Evolutionary conservation across 2,329 filamentous ascomycete genomes (phyloP), one percentile per base, ranked within the genome.

Genomic region (Phialemoniopsis sp.): DNA sequence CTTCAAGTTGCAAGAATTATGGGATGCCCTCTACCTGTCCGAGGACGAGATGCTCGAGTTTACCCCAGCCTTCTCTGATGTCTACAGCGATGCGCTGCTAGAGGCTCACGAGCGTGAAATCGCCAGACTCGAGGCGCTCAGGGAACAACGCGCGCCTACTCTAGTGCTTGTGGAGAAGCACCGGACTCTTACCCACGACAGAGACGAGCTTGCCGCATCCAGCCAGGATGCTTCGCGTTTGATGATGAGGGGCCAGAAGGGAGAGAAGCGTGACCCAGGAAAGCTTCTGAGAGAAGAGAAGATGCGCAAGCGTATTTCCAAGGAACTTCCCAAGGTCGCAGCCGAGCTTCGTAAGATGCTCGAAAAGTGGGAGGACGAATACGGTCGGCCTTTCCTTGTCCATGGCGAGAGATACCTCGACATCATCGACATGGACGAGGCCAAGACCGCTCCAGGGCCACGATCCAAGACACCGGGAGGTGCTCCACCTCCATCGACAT

Each of bases 41-140:
- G 93, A 98, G 58, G 93, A 98, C 55, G 93, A 98, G 66, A 97
- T 97, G 90, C 79, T 97, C 41, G 90, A 96, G 50, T 98, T 98
- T 52, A 93, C 90, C 0, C 93, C 94, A 1, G 93, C 90, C 32
- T 97, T 97, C 59, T 95, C 89, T 10, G 93, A 97, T 57, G 91
- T 96, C 15, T 96, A 94, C 65, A 96, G 89, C 53, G 93, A 98
- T 59, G 93, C 93, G 5, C 76, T 98, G 9, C 78, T 98, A 0
- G 90, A 95, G 48, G 90, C 93, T 0, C 94, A 98, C 55, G 93
- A 98, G 67, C 82, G 85, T 15, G 94, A 98, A 57, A 90, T 98
- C 47, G 68, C 72, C 7, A 80, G 90, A 16, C 72, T 98, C 1
- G 87, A 95, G 59, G 72, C 80, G 3, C 70, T 98, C 29, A 86